Conservation (phyloP, 805 yeast species). For the Candida tammaniensis region DNA sequence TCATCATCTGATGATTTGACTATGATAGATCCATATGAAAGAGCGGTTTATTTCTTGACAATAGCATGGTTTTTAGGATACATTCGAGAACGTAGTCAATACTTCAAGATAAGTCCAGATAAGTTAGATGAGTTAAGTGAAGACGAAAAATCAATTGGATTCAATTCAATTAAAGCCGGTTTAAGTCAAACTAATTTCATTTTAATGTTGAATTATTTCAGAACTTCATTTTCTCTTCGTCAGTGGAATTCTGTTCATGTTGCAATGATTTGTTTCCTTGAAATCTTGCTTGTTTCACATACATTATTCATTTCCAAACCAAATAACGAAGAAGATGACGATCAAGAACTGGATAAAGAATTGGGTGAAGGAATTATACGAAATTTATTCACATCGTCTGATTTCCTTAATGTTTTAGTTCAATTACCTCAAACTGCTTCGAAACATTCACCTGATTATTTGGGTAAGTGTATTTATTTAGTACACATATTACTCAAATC, state of each 20-base stretch:
- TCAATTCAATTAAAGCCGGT: constrained; percentile 50
- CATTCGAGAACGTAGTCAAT: constrained; percentile 40
- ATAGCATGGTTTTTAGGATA: constrained; percentile 75
- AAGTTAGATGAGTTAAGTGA: constrained; percentile 12
- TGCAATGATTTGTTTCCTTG: constrained; percentile 62
- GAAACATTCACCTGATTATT: constrained; percentile 60
- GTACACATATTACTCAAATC: constrained; percentile 64
- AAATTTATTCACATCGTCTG: constrained; percentile 67
- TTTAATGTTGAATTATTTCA: constrained; percentile 46
- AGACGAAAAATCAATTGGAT: constrained; percentile 29
- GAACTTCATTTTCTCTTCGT: constrained; percentile 39
- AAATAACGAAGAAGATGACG: constrained; percentile 31
- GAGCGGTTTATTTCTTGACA: constrained; percentile 51
- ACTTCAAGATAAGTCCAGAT: constrained; percentile 8
- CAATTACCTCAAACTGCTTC: constrained; percentile 61
- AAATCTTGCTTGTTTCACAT: constrained; percentile 51
- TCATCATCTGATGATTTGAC: constrained; percentile 28
- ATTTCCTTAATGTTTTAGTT: constrained; percentile 53
- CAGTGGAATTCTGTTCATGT: constrained; percentile 68
- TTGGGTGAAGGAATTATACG: constrained; percentile 58
- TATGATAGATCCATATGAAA: constrained; percentile 32
- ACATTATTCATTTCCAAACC: constrained; percentile 35
- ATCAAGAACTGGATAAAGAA: constrained; percentile 36
- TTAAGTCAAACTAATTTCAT: constrained; percentile 61
- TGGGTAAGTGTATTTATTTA: constrained; percentile 59